Percentiles rank a stretch among this genome's conserved stretches.
These are phyloP conservation scores for Pistacia atlantica DNA, from an alignment of 345 rosid genomes.

Conservation along the genomic window DNA sequence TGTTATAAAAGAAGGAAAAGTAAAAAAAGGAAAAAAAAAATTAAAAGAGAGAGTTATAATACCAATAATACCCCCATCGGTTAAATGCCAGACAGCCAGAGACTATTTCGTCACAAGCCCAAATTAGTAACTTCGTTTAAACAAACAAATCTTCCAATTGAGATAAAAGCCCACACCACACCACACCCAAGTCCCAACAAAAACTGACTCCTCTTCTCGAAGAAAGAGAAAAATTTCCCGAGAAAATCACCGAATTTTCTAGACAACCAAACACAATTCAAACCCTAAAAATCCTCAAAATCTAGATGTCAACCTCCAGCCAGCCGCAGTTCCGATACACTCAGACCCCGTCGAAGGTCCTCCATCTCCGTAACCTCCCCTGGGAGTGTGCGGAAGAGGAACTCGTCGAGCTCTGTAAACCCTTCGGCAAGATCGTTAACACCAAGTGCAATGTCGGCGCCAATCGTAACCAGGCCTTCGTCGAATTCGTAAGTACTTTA, in stretches of 20 bases:
- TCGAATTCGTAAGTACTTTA: constrained; percentile 65
- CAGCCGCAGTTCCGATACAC: constrained; percentile 93
- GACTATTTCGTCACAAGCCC: too few relatives aligned
- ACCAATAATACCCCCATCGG: too few relatives aligned
- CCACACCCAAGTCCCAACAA: background rate
- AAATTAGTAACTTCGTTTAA: too few relatives aligned
- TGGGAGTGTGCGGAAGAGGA: constrained; percentile 96
- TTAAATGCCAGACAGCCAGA: too few relatives aligned
- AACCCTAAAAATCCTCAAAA: constrained; percentile 9
- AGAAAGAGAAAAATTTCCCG: background rate
- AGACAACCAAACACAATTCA: constrained; percentile 21
- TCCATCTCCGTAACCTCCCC: constrained; percentile 90
- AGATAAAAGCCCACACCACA: too few relatives aligned
- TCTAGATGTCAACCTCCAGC: constrained; percentile 68
- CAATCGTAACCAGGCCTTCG: constrained; percentile 94
- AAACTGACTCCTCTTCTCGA: background rate
- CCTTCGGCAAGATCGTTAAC: constrained; percentile 92
- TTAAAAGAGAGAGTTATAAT: too few relatives aligned
- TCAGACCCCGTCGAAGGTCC: constrained; percentile 93
- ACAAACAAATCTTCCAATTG: background rate
- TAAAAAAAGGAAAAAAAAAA: too few relatives aligned
- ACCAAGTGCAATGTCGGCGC: constrained; percentile 95
- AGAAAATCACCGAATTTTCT: constrained; percentile 30
- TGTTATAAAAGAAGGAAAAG: too few relatives aligned
- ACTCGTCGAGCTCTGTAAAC: constrained; percentile 87